These are phyloP conservation scores for Neurospora sp. DNA, from an alignment of 495 filamentous ascomycete genomes.

Conservation along the genomic window DNA sequence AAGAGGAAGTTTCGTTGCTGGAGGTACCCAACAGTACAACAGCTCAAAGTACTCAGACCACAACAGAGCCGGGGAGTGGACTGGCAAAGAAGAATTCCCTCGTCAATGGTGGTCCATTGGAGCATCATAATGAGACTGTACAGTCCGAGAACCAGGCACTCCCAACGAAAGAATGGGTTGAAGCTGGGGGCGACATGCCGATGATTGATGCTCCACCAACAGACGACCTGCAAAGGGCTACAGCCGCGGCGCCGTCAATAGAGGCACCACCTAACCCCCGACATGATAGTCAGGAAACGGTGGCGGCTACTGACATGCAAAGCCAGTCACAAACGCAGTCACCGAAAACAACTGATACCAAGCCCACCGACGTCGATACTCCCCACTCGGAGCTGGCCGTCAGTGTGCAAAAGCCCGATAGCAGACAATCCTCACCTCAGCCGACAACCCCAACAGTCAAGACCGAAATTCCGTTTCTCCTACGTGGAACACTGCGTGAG, in stretches of 20 bases:
- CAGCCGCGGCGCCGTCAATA: conserved; percentile 15
- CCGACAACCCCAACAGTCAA: conserved; percentile 34
- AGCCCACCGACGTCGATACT: conserved; percentile 59
- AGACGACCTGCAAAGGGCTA: neutral
- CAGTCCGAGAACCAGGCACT: neutral
- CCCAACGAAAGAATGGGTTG: conserved; percentile 22
- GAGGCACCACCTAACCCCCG: conserved; percentile 12
- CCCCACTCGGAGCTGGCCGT: conserved; percentile 48
- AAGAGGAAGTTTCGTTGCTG: neutral
- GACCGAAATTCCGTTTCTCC: conserved; percentile 76
- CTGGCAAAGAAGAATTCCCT: neutral
- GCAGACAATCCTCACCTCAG: conserved; percentile 34
- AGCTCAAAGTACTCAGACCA: neutral
- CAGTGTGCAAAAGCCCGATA: conserved; percentile 23
- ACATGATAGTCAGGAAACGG: conserved; percentile 24
- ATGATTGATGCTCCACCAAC: conserved; percentile 30
- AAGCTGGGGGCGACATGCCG: conserved; percentile 37
- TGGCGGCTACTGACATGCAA: conserved; percentile 23
- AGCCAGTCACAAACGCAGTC: conserved; percentile 41
- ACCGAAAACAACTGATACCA: conserved; percentile 54
- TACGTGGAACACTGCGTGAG: conserved; percentile 85
- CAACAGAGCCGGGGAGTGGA: neutral
- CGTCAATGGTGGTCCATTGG: neutral
- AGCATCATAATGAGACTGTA: neutral
- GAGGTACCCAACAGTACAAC: neutral